Base-by-base conservation (phyloP, 768 basidiomycete genomes). In the Kwoniella sp. region DNA sequence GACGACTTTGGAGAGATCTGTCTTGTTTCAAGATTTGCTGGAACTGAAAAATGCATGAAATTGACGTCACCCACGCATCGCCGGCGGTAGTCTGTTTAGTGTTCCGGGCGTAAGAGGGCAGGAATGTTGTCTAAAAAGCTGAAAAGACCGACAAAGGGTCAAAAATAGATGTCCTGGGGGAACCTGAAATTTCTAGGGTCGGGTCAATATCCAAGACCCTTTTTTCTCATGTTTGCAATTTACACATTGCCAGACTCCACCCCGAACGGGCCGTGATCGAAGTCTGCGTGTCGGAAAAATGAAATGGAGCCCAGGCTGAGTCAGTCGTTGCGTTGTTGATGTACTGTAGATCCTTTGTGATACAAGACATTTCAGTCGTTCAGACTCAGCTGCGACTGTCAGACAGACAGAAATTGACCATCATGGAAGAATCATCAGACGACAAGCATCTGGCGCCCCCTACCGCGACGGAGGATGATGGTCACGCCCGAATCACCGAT, bases 401-500 rank as follows among this genome's bases (percentile, higher is more conserved):
- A 5, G 13, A 34, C 5, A 45, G 9, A 45, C 11, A 45, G 17
- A 8, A 23, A 29, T 9, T 12, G 45, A 47, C 38, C 20, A 55
- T 25, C 22, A 58, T 58, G 55, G 53, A 56, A 8, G 55, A 47
- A 20, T 29, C 62, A 12, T 7, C 41, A 34, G 55, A 57, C 5
- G 34, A 58, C 30, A 56, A 63, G 22, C 37, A 63, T 22, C 30
- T 29, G 53, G 13, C 22, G n/a, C 47, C 31, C 2, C 55, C 37
- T 13, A 8, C 50, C 11, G 50, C 37, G 20, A 13, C 13, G 28
- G 48, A 41, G 28, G 17, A 41, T 45, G 41, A 48, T n/a, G n/a
- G n/a, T 22, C 9, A 26, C 22, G 61, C 29, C n/a, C 38, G 29
- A 31, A 48, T 66, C 23, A 53, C 54, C 22, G 75, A 76, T 34